Evolutionary conservation across 2,329 filamentous ascomycete genomes (phyloP).

Genomic region (Lomentospora prolificans): DNA sequence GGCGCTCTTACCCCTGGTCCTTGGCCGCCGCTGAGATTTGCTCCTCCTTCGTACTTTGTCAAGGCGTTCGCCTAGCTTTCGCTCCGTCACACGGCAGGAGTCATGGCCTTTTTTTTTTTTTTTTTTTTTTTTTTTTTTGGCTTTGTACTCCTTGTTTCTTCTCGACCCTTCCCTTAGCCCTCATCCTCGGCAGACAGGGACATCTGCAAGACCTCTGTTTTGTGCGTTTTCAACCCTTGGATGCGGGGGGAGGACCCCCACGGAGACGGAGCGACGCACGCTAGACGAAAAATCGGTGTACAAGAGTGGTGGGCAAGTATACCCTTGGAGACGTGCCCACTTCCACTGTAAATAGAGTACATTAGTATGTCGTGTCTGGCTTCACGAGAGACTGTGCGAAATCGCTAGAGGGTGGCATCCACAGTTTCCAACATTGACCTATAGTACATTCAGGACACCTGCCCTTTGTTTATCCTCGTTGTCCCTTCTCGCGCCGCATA

Average conservation of each 20-base stretch:
- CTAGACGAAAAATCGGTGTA: neutral
- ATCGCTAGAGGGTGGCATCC: neutral
- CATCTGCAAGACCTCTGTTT: conserved; percentile 5
- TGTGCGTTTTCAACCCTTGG: neutral
- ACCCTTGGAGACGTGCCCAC: neutral
- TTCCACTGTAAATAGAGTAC: too few relatives aligned
- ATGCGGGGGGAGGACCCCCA: neutral
- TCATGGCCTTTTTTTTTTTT: neutral
- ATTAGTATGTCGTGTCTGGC: neutral
- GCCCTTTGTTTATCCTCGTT: neutral
- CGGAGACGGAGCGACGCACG: neutral
- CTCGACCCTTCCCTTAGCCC: neutral
- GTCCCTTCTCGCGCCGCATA: neutral
- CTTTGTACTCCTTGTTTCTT: neutral
- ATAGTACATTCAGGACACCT: neutral
- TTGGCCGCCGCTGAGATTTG: too few relatives aligned
- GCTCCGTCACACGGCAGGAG: neutral
- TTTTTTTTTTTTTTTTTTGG: conserved; percentile 6
- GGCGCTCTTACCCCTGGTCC: too few relatives aligned
- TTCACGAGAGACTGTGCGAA: neutral
- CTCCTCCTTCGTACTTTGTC: neutral
- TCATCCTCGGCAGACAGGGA: conserved; percentile 1
- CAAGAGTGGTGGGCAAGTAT: neutral
- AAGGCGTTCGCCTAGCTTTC: neutral
- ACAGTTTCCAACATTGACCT: neutral